Percentiles rank a stretch among this genome's conserved stretches.
Evolutionary conservation across 495 filamentous ascomycete species (phyloP).

Genomic region (Lophiotrema nucula): DNA sequence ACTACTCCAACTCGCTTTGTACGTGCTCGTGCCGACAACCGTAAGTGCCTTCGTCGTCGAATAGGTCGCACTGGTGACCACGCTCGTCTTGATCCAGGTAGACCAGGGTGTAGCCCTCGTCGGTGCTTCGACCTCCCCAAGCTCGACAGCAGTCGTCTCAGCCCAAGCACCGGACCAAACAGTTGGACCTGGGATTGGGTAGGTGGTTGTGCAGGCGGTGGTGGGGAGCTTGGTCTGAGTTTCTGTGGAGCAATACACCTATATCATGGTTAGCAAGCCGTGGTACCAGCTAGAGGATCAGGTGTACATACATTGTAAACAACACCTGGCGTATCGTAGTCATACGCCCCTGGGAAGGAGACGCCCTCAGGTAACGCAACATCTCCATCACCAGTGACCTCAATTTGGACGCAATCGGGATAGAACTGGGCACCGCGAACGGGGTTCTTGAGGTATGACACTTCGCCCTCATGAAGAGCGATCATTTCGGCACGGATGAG

Average conservation of each 20-base stretch:
- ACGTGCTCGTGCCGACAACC: conserved; percentile 15
- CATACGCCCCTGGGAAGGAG: conserved; percentile 23
- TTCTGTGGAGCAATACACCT: conserved; percentile 31
- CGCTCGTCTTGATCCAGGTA: conserved; percentile 20
- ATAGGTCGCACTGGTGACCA: conserved; percentile 21
- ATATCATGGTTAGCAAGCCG: neutral
- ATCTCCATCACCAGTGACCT: conserved; percentile 22
- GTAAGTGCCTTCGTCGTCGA: conserved; percentile 11
- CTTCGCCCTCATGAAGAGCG: conserved; percentile 26
- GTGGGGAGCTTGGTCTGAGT: neutral
- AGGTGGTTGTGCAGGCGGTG: conserved; percentile 17
- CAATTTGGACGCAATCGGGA: conserved; percentile 32
- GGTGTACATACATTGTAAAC: conserved; percentile 16
- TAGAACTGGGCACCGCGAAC: conserved; percentile 30
- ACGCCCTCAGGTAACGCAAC: conserved; percentile 25
- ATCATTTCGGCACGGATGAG: conserved; percentile 32
- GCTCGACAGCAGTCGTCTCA: conserved; percentile 19
- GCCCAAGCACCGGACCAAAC: conserved; percentile 29
- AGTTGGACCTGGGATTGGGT: conserved; percentile 24
- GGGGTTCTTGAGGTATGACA: conserved; percentile 13
- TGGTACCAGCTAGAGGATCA: too few relatives aligned
- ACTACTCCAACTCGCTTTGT: conserved; percentile 10
- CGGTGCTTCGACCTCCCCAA: neutral
- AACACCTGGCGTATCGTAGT: conserved; percentile 20
- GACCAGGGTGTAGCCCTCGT: conserved; percentile 17